These are phyloP conservation scores for Phytophthora palmivora DNA, from an alignment of 352 stramenopile species.

Conservation along the genomic window DNA sequence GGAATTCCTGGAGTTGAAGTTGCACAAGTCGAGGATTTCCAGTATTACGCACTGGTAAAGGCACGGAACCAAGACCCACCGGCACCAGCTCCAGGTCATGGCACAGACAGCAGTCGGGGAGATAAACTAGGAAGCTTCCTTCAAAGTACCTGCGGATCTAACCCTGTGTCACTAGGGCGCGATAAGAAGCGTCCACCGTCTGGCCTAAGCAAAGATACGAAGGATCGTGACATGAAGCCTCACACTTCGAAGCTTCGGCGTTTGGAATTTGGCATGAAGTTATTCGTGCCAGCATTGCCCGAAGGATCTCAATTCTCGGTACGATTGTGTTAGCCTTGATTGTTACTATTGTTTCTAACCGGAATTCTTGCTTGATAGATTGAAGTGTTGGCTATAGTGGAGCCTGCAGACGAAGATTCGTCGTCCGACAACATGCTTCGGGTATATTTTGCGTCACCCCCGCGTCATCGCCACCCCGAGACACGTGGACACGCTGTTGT, in stretches of 20 bases:
- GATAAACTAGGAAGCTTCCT: slow-evolving; percentile 28
- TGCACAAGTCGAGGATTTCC: slow-evolving; percentile 58
- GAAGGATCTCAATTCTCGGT: slow-evolving; percentile 70
- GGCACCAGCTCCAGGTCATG: neutral
- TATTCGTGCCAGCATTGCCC: slow-evolving; percentile 54
- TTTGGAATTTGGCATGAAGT: slow-evolving; percentile 77
- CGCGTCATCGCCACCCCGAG: slow-evolving; percentile 26
- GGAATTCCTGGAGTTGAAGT: slow-evolving; percentile 56
- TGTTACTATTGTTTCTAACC: neutral
- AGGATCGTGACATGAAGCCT: slow-evolving; percentile 19
- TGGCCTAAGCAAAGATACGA: slow-evolving; percentile 26
- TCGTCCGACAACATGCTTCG: slow-evolving; percentile 44
- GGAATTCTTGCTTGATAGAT: slow-evolving; percentile 32
- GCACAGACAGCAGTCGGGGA: slow-evolving; percentile 14
- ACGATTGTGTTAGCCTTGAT: slow-evolving; percentile 8
- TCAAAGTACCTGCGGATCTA: slow-evolving; percentile 12
- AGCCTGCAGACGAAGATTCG: slow-evolving; percentile 38
- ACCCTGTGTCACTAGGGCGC: slow-evolving; percentile 15
- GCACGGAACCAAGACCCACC: slow-evolving; percentile 6
- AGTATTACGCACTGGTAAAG: slow-evolving; percentile 60
- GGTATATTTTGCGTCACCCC: slow-evolving; percentile 50
- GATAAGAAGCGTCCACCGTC: slow-evolving; percentile 35
- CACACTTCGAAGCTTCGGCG: slow-evolving; percentile 23
- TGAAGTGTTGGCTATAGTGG: slow-evolving; percentile 50
- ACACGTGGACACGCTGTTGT: slow-evolving; percentile 33